Evolutionary conservation across 2,329 filamentous ascomycete species (phyloP).

Genomic region (Cytospora piceae): DNA sequence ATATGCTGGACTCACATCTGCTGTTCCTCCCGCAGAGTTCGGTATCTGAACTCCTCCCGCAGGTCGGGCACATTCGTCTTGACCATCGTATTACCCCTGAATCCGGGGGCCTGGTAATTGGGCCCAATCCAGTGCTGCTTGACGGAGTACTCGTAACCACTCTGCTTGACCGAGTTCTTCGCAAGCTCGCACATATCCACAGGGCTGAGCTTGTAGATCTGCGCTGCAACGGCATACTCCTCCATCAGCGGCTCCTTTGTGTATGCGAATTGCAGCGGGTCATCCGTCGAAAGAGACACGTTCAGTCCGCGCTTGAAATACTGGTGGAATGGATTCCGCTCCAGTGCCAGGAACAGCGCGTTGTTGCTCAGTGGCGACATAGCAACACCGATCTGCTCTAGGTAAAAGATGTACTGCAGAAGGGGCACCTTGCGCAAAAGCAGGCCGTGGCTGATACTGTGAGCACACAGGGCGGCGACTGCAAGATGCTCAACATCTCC

Average conservation of each 20-base stretch:
- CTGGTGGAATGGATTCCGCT: constrained; percentile 92
- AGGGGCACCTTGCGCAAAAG: constrained; percentile 91
- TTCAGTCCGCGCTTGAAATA: constrained; percentile 96
- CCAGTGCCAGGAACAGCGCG: constrained; percentile 92
- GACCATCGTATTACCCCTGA: constrained; percentile 85
- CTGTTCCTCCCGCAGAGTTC: constrained; percentile 82
- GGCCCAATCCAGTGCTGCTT: constrained; percentile 91
- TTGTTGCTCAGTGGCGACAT: constrained; percentile 99
- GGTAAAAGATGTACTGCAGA: constrained; percentile 95
- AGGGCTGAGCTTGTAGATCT: constrained; percentile 96
- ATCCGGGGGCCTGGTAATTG: constrained; percentile 77
- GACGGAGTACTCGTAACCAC: constrained; percentile 85
- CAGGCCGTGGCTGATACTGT: constrained; percentile 96
- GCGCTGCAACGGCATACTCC: constrained; percentile 95
- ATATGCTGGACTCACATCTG: constrained; percentile 67
- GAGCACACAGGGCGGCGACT: constrained; percentile 86
- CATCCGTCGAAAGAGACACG: constrained; percentile 93
- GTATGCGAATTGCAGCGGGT: constrained; percentile 96
- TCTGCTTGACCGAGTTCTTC: constrained; percentile 93
- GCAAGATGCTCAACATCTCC: constrained; percentile 96
- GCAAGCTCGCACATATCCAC: constrained; percentile 99
- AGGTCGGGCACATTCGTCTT: constrained; percentile 97
- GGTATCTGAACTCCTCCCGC: constrained; percentile 84
- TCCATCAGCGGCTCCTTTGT: constrained; percentile 98
- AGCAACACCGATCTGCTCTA: constrained; percentile 96